Evolutionary conservation across 192 early-diverging fungal genomes (phyloP).

Genomic region (Rhizophagus sp.): DNA sequence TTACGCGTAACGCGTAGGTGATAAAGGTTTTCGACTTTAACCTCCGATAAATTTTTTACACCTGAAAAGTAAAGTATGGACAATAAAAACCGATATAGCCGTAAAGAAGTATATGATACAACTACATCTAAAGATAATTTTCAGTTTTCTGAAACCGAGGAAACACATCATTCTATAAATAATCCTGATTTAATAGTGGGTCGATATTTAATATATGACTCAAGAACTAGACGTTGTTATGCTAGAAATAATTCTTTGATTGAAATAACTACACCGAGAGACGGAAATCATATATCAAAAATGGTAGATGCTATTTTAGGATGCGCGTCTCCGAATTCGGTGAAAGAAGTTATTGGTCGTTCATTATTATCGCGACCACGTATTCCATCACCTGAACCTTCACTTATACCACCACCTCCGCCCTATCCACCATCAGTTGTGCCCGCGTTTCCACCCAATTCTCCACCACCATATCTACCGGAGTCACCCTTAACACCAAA

Average conservation of each 20-base stretch:
- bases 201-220: neutral
- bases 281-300: neutral
- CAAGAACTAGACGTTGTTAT: neutral
- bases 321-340: neutral
- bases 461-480: neutral
- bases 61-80: too few relatives aligned
- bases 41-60: too few relatives aligned
- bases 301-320: neutral
- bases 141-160: neutral
- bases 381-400: neutral
- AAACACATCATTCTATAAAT: neutral
- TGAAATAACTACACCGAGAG: neutral
- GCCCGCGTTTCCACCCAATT: neutral
- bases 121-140: neutral
- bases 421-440: neutral
- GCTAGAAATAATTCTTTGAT: neutral
- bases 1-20: too few relatives aligned
- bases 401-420: neutral
- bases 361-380: neutral
- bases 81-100: too few relatives aligned
- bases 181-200: neutral
- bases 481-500: neutral
- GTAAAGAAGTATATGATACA: too few relatives aligned
- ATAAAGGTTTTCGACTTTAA: too few relatives aligned
- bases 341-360: neutral